Evolutionary conservation across 2,329 filamentous ascomycete genomes (phyloP).

Genomic region (Pezicula radicicola): DNA sequence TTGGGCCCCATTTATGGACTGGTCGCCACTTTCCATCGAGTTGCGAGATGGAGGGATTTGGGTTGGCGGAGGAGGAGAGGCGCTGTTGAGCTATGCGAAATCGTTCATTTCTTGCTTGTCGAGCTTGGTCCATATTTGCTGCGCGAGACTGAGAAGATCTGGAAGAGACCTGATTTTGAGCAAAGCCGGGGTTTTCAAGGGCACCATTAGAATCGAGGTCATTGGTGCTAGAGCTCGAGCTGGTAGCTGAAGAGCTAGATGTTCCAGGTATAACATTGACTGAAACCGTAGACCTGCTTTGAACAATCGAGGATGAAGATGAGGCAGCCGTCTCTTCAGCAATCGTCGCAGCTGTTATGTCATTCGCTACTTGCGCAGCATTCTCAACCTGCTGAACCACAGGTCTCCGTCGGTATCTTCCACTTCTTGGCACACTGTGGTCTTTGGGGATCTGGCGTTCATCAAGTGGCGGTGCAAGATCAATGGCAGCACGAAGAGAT

Average conservation of each 20-base stretch:
- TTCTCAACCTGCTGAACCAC: slow-evolving; percentile 7
- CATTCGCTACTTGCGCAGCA: slow-evolving; percentile 18
- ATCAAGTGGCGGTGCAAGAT: slow-evolving; percentile 67
- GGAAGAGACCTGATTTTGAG: too few species aligned
- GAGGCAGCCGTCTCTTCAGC: not conserved
- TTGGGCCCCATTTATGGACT: slow-evolving; percentile 49
- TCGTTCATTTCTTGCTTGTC: not conserved
- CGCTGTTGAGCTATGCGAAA: slow-evolving; percentile 4
- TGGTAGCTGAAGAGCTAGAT: too few species aligned
- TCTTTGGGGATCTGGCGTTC: slow-evolving; percentile 64
- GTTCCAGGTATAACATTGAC: too few species aligned
- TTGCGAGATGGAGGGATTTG: slow-evolving; percentile 20
- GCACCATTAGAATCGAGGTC: too few species aligned
- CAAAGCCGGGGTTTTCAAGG: too few species aligned
- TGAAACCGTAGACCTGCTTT: too few species aligned
- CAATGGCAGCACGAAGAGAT: slow-evolving; percentile 67
- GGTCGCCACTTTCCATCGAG: slow-evolving; percentile 52
- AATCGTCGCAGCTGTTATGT: slow-evolving; percentile 6
- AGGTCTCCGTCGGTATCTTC: slow-evolving; percentile 18
- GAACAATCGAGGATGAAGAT: too few species aligned
- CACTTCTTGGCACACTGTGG: slow-evolving; percentile 51
- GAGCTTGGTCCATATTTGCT: not conserved
- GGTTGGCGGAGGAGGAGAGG: slow-evolving; percentile 2
- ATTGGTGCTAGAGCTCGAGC: too few species aligned
- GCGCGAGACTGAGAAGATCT: too few species aligned